Conservation (phyloP, 345 rosid species). For the Eucalyptus dawsonii region DNA sequence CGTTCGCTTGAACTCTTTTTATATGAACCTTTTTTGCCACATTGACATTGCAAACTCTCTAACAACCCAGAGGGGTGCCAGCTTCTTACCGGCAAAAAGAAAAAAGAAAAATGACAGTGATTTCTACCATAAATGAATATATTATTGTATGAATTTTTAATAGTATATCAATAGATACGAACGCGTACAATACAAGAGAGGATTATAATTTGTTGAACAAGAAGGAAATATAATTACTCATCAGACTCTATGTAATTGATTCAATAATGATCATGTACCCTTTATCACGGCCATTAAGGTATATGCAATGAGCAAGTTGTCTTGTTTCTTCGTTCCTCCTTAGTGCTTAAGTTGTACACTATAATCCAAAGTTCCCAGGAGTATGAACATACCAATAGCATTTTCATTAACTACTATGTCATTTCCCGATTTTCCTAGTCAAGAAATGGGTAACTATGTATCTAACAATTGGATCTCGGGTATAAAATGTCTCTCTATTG, state of each 20-base stretch:
- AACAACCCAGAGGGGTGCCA: neutral
- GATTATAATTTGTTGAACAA: no score
- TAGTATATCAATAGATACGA: no score
- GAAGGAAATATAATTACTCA: no score
- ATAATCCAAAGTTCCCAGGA: no score
- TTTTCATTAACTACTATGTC: neutral
- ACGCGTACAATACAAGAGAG: no score
- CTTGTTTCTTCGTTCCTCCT: neutral
- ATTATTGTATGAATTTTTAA: neutral
- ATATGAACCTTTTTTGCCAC: neutral
- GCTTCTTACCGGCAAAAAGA: neutral
- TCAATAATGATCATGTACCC: neutral
- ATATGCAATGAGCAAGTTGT: neutral
- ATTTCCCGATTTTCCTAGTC: neutral
- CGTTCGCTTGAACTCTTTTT: neutral
- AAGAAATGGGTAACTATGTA: neutral
- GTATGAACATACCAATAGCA: neutral
- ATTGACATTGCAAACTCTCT: neutral
- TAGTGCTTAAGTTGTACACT: neutral
- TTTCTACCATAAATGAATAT: neutral
- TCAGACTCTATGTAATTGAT: neutral
- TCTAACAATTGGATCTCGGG: no score
- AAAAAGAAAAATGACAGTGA: neutral
- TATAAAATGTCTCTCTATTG: neutral
- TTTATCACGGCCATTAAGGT: no score